These are phyloP conservation scores for Macroventuria anomochaeta DNA, from an alignment of 2,329 filamentous ascomycete genomes.

Conservation along the genomic window DNA sequence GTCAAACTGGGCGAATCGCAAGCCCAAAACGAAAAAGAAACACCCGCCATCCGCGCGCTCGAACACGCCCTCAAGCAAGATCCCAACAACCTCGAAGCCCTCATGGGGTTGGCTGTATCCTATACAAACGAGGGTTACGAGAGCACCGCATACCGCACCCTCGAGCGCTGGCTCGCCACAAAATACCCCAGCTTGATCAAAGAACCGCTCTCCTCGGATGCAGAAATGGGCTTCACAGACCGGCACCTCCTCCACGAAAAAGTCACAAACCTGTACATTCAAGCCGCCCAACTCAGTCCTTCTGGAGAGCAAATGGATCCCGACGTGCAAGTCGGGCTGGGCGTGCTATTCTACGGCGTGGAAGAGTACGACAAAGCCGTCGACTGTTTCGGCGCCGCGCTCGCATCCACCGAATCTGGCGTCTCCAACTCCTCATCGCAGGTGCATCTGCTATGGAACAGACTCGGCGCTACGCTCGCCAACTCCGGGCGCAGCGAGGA, in stretches of 20 bases:
- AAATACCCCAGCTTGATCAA: constrained; percentile 88
- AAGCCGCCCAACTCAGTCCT: constrained; percentile 88
- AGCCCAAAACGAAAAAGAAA: constrained; percentile 98
- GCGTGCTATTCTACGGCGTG: constrained; percentile 95
- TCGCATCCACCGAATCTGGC: constrained; percentile 84
- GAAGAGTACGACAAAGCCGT: constrained; percentile 99
- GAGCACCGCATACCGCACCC: constrained; percentile 91
- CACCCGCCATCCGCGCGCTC: constrained; percentile 89
- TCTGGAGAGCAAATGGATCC: constrained; percentile 96
- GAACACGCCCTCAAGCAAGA: constrained; percentile 91
- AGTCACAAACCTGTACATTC: constrained; percentile 88
- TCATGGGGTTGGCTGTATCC: constrained; percentile 95
- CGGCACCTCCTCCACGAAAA: constrained; percentile 87
- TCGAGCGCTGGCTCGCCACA: constrained; percentile 95
- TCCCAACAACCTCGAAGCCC: constrained; percentile 81
- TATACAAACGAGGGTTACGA: constrained; percentile 99
- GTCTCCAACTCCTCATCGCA: constrained; percentile 83
- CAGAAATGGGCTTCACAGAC: constrained; percentile 94
- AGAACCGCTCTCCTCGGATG: constrained; percentile 72
- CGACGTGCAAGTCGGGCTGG: constrained; percentile 95
- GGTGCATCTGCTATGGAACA: constrained; percentile 95
- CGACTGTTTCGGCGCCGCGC: constrained; percentile 93
- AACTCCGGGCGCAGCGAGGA: constrained; percentile 94
- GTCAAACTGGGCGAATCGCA: constrained; percentile 89
- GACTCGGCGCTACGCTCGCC: constrained; percentile 91